phyloP scores from a whole-genome alignment of 352 stramenopile species.

The Phytophthora palmivora region DNA sequence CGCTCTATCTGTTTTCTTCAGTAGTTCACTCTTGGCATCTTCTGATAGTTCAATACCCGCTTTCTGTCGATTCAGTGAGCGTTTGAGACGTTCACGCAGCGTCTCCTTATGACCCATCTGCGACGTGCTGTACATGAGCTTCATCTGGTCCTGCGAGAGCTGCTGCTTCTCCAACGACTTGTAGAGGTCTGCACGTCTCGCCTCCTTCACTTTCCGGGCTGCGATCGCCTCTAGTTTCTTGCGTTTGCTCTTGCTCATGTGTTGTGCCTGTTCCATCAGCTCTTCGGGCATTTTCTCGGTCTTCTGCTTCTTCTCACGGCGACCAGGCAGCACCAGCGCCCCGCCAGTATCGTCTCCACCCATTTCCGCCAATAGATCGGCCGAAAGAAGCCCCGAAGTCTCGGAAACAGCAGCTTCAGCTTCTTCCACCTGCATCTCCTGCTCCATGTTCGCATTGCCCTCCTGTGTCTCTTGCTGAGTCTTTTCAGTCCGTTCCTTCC shows the following conservation, averaged over 20 bases:
- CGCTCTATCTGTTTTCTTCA: constrained; percentile 46
- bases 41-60: constrained; percentile 67
- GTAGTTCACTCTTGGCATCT: constrained; percentile 60
- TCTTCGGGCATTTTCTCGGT: constrained; percentile 59
- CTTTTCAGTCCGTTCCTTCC: constrained; percentile 17
- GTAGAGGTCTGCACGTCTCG: constrained; percentile 73
- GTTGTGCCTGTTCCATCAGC: constrained; percentile 64
- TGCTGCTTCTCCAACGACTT: constrained; percentile 77
- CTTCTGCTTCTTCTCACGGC: constrained; percentile 58
- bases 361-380: constrained; percentile 72
- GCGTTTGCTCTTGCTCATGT: constrained; percentile 84
- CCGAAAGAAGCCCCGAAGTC: constrained; percentile 58
- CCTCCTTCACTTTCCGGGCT: constrained; percentile 81
- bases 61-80: constrained; percentile 80
- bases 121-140: constrained; percentile 80
- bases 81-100: constrained; percentile 77
- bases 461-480: constrained; percentile 24
- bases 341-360: constrained; percentile 59
- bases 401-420: constrained; percentile 9
- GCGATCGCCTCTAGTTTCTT: constrained; percentile 83
- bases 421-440: neutral
- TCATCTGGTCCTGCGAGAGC: constrained; percentile 69
- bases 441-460: constrained; percentile 21
- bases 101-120: constrained; percentile 86
- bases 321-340: constrained; percentile 66